These are phyloP conservation scores for Psidium guajava DNA, from an alignment of 345 rosid genomes.

Conservation along the genomic window DNA sequence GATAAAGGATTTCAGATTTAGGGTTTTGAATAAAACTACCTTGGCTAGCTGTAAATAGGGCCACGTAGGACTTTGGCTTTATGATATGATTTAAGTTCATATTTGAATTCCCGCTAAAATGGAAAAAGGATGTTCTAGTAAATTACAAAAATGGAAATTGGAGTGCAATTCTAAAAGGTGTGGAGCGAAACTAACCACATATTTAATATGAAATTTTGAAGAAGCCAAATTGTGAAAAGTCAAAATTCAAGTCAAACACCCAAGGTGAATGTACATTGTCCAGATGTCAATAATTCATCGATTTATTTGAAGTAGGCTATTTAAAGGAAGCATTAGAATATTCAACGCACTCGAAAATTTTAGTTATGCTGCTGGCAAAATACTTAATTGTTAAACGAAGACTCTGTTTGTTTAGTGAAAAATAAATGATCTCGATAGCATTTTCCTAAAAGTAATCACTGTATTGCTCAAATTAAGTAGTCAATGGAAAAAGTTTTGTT, in stretches of 20 bases:
- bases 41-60: background rate
- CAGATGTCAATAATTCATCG: accelerated
- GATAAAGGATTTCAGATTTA: too few species aligned
- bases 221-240: background rate
- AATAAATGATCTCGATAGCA: too few species aligned
- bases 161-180: background rate
- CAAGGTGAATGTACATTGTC: background rate
- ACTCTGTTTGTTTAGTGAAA: too few species aligned
- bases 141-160: background rate
- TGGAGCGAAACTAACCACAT: too few species aligned
- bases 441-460: too few species aligned
- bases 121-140: background rate
- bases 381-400: background rate
- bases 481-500: too few species aligned
- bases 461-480: too few species aligned
- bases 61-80: background rate
- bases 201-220: too few species aligned
- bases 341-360: background rate
- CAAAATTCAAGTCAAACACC: background rate
- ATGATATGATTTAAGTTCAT: background rate
- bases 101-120: background rate
- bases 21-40: background rate
- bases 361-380: background rate
- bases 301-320: background rate
- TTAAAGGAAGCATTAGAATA: background rate